Conservation (phyloP, 2,329 filamentous ascomycete genomes). For the Cordyceps cicadae region DNA sequence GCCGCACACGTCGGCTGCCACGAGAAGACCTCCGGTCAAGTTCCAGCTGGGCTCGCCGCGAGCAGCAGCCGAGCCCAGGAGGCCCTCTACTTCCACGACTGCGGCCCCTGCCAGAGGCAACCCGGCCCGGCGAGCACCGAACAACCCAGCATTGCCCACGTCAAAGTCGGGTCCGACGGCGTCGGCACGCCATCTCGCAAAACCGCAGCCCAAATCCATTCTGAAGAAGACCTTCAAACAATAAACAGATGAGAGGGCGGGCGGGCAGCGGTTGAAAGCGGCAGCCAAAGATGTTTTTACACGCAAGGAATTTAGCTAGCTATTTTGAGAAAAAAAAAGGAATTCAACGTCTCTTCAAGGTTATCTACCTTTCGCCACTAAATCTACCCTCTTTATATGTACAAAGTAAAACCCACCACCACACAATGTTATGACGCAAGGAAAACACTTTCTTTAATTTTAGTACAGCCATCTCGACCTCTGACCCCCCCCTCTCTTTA, state of each 20-base stretch:
- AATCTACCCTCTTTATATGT: constrained; percentile 12
- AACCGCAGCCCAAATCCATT: constrained; percentile 1
- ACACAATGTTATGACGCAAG: constrained; percentile 23
- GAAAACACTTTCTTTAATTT: constrained; percentile 27
- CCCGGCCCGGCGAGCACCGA: neutral
- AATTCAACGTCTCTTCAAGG: constrained; percentile 7
- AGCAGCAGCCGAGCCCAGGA: neutral
- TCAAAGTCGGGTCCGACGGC: neutral
- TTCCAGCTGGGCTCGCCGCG: neutral
- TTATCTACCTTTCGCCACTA: constrained; percentile 8
- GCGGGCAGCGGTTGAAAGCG: neutral
- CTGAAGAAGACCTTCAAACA: constrained; percentile 4
- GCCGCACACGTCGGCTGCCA: neutral
- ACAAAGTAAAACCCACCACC: constrained; percentile 14
- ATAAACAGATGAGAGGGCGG: neutral
- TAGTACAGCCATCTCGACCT: constrained; percentile 22
- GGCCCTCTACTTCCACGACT: neutral
- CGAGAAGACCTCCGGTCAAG: neutral
- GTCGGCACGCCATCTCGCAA: neutral
- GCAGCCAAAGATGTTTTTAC: too few relatives aligned
- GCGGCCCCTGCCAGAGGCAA: neutral
- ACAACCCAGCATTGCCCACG: neutral
- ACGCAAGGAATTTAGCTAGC: neutral
- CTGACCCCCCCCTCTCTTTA: constrained; percentile 24
- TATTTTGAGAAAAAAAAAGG: neutral